phyloP scores from a whole-genome alignment of 2,329 filamentous ascomycete genomes.

The Daldinia sp. region DNA sequence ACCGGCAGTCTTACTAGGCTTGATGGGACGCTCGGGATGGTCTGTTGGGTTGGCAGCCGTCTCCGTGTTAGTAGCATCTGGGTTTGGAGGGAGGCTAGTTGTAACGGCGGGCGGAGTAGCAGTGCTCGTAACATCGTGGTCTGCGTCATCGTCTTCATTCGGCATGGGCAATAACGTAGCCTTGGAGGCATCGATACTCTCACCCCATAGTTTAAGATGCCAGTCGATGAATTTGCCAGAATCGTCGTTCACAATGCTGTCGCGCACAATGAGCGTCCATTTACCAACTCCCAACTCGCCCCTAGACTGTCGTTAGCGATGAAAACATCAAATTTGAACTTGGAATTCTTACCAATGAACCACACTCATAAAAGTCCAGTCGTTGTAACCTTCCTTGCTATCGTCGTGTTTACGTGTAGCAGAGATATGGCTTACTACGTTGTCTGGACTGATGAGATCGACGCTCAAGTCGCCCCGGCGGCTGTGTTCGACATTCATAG shows the following conservation, averaged over 20 bases:
- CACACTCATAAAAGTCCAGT: constrained; percentile 99
- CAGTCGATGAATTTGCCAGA: constrained; percentile 86
- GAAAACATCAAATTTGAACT: background rate
- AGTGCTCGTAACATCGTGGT: constrained; percentile 74
- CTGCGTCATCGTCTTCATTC: constrained; percentile 80
- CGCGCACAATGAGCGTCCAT: constrained; percentile 91
- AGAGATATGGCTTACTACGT: constrained; percentile 84
- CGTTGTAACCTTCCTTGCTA: constrained; percentile 74
- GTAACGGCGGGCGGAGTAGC: constrained; percentile 68
- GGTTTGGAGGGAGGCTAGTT: constrained; percentile 62
- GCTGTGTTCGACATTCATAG: constrained; percentile 93
- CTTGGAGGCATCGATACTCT: constrained; percentile 78
- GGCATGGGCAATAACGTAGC: constrained; percentile 83
- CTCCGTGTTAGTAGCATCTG: constrained; percentile 55
- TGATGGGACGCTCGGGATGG: constrained; percentile 70
- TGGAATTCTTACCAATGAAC: constrained; percentile 79
- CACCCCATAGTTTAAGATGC: constrained; percentile 94
- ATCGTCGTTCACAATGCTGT: constrained; percentile 79
- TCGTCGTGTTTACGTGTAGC: constrained; percentile 76
- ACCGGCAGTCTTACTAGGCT: constrained; percentile 48
- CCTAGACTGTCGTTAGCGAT: constrained; percentile 59
- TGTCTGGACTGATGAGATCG: constrained; percentile 84
- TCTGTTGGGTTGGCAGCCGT: constrained; percentile 62
- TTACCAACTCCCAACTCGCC: constrained; percentile 87
- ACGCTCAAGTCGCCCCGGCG: constrained; percentile 92